Conservation (phyloP, 2,329 filamentous ascomycete species). For the Pseudocercospora macadamiae region DNA sequence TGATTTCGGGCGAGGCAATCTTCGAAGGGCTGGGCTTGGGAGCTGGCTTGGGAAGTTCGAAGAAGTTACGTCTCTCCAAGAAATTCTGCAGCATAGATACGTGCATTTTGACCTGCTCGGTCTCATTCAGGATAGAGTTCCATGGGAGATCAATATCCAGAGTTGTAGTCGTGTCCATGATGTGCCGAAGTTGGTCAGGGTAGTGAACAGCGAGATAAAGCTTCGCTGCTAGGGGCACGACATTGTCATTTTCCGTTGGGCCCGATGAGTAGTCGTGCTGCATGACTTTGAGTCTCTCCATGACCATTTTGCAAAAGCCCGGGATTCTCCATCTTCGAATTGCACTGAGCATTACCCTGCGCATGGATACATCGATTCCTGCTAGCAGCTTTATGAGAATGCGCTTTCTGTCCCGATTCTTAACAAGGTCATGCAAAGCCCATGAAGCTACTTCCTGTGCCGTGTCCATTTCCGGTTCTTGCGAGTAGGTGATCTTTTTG, state of each 20-base stretch:
- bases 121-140: not conserved
- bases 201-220: conserved; percentile 20
- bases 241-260: not conserved
- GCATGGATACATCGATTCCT: conserved; percentile 27
- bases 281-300: conserved; percentile 6
- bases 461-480: conserved; percentile 16
- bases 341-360: not conserved
- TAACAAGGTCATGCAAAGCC: conserved; percentile 20
- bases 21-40: not conserved
- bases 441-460: conserved; percentile 20
- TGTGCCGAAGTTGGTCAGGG: not conserved
- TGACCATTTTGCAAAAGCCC: not conserved
- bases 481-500: conserved; percentile 7
- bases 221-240: conserved; percentile 14
- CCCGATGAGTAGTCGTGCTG: not conserved
- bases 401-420: conserved; percentile 42
- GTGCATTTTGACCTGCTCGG: conserved; percentile 2
- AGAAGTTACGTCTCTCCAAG: conserved; percentile 21
- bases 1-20: not conserved
- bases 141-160: conserved; percentile 7
- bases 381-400: conserved; percentile 49
- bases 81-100: conserved; percentile 13
- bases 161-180: not conserved
- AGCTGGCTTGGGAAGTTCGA: conserved; percentile 18
- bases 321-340: not conserved